phyloP scores from a whole-genome alignment of 2,329 filamentous ascomycete species.

The Knufia petricola region DNA sequence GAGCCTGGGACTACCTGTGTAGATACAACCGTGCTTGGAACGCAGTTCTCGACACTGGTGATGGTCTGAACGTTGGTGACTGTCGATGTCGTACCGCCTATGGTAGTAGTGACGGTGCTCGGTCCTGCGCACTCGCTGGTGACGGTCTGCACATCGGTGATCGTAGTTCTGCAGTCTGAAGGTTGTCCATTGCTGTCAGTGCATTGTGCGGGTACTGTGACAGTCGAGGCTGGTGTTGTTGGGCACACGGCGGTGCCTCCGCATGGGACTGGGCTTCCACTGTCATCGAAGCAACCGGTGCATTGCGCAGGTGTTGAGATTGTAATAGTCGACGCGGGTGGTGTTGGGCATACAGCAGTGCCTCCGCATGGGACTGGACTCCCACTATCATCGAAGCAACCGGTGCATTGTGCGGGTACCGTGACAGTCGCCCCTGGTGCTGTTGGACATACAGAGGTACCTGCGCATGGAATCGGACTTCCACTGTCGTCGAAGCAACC shows the following conservation, averaged over 20 bases:
- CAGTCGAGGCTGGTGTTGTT: neutral
- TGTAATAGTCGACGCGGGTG: neutral
- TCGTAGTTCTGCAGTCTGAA: too few species aligned
- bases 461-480: neutral
- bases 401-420: too few species aligned
- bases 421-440: neutral
- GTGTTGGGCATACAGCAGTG: neutral
- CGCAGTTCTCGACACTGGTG: neutral
- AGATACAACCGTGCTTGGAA: neutral
- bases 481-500: too few species aligned
- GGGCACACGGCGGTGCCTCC: neutral
- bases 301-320: too few species aligned
- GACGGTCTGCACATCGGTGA: neutral
- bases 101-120: neutral
- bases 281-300: too few species aligned
- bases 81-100: neutral
- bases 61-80: neutral
- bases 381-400: too few species aligned
- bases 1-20: neutral
- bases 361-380: neutral
- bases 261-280: neutral
- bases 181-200: too few species aligned
- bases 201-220: too few species aligned
- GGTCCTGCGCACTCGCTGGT: neutral
- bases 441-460: neutral